Conservation (phyloP, 805 yeast species). For the Candida ortonii region DNA sequence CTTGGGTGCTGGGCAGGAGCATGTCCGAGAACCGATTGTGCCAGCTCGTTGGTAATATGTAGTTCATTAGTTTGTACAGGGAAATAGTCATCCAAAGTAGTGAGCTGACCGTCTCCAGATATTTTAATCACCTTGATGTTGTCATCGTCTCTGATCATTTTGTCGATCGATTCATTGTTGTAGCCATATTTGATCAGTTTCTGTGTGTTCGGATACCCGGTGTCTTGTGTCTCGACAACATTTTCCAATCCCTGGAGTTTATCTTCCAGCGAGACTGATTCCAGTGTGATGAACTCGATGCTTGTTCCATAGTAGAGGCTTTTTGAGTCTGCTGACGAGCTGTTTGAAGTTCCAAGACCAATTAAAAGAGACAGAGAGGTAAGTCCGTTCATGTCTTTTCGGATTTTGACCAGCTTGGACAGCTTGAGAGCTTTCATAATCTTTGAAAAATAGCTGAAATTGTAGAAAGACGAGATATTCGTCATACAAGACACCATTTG, state of each 20-base stretch:
- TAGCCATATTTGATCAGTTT: constrained; percentile 22
- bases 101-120: constrained; percentile 27
- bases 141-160: constrained; percentile 34
- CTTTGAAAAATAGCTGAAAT: constrained; percentile 46
- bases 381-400: constrained; percentile 51
- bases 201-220: background rate
- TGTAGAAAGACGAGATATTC: constrained; percentile 46
- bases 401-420: constrained; percentile 51
- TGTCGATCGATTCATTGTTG: constrained; percentile 27
- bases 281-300: constrained; percentile 32
- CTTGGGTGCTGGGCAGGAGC: constrained; percentile 5
- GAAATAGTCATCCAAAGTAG: constrained; percentile 32
- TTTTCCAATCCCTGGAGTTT: constrained; percentile 1
- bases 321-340: constrained; percentile 14
- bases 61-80: constrained; percentile 9
- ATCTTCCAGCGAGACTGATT: constrained; percentile 27
- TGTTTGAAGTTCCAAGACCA: constrained; percentile 12
- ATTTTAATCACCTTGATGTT: constrained; percentile 28
- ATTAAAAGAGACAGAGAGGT: constrained; percentile 30
- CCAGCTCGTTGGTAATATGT: constrained; percentile 26
- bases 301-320: constrained; percentile 27
- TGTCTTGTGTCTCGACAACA: constrained; percentile 1
- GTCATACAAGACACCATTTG: constrained; percentile 24
- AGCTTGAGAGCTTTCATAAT: constrained; percentile 46
- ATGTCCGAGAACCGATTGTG: constrained; percentile 26